Evolutionary conservation across 2,329 filamentous ascomycete species (phyloP), one percentile per base, ranked within the genome.

Genomic region (Coleophoma cylindrospora): DNA sequence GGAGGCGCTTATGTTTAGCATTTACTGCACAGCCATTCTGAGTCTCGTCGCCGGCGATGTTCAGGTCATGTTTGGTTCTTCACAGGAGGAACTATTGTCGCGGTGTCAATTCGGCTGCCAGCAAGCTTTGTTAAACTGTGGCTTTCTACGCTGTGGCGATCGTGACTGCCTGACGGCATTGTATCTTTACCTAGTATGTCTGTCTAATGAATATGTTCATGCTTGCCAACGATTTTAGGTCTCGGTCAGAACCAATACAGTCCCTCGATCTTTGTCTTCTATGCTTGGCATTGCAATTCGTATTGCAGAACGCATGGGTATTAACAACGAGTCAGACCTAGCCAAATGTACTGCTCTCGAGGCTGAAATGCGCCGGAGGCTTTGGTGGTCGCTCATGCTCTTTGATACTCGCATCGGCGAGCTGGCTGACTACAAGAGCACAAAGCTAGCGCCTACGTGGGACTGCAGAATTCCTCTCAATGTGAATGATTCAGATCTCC

Each of bases 381-480:
- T 90, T 1, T 89, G 85, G 86, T 90, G 85, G 85, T 80, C 82
- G 33, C 72, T 91, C 14, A 74, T 85, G 13, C 72, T 81, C 22
- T 85, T 88, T 56, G 87, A 91, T 64, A 74, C 77, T 52, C 82
- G 86, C 19, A 77, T 88, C 36, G 77, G 82, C 50, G 86, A 89
- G 63, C 77, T 89, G 65, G 77, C 80, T 3, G 77, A 79, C 45
- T 79, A 61, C 49, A 71, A 66, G 52, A 58, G 57, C 10, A 51
- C 63, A 2, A 62, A 56, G 2, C 51, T 76, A 13, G 53, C 55
- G 53, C 72, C 73, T 1, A 69, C 65, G 1, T 77, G 73, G 72
- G 79, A 82, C 60, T 80, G 77, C 65, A 76, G 72, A 53, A 66
- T 80, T 33, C 81, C 80, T 2, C 71, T 82, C 46, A 84, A 84